Conservation (phyloP, 2,329 filamentous ascomycete species). For the Phyllachora maydis region DNA sequence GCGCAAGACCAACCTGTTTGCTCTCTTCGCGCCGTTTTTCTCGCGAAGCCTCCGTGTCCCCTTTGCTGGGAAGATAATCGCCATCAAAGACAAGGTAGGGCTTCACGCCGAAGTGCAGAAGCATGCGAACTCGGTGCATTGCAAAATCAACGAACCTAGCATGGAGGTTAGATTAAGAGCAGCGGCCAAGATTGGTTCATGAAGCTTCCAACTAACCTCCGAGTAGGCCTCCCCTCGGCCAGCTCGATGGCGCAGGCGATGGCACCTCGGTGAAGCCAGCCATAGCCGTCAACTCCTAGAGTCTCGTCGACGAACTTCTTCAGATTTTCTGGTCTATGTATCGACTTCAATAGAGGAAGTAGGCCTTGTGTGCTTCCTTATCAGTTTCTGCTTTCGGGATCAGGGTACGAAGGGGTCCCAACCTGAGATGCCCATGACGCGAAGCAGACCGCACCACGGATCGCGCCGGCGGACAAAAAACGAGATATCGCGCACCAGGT, state of each 20-base stretch:
- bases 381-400: constrained; percentile 5
- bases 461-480: too few species aligned
- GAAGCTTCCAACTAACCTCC: constrained; percentile 56
- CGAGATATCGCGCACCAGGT: too few species aligned
- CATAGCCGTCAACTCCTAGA: constrained; percentile 90
- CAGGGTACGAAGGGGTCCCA: neutral
- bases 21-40: constrained; percentile 58
- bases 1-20: constrained; percentile 53
- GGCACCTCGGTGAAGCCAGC: constrained; percentile 90
- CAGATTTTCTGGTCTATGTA: constrained; percentile 71
- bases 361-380: constrained; percentile 39
- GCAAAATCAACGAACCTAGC: constrained; percentile 76
- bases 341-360: constrained; percentile 82
- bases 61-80: constrained; percentile 85
- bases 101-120: constrained; percentile 80
- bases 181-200: constrained; percentile 3
- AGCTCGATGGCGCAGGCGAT: constrained; percentile 81
- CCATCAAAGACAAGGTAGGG: constrained; percentile 95
- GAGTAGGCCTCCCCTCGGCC: constrained; percentile 70
- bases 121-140: constrained; percentile 82
- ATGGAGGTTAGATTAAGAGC: too few species aligned
- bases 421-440: constrained; percentile 8
- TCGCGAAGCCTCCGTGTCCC: constrained; percentile 62
- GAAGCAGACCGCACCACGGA: too few species aligned
- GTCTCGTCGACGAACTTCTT: constrained; percentile 78